Percentiles rank a stretch among this genome's conserved stretches.
These are phyloP conservation scores for Tricholoma matsutake DNA, from an alignment of 768 basidiomycete species.

Conservation along the genomic window DNA sequence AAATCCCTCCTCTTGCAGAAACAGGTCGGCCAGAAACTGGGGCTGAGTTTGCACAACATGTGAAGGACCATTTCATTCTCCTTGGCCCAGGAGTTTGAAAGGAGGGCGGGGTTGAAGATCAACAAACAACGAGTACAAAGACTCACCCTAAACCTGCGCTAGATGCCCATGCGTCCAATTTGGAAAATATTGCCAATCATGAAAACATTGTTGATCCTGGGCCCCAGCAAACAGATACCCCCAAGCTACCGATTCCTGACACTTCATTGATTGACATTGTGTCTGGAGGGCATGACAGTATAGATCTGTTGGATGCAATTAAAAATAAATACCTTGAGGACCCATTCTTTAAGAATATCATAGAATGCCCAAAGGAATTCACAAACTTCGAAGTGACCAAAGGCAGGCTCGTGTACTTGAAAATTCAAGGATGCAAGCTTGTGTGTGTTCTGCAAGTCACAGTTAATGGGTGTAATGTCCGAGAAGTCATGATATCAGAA, in stretches of 20 bases:
- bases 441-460: neutral
- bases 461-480: neutral
- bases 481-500: too few species aligned
- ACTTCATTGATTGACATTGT: neutral
- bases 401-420: constrained; percentile 11
- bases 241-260: neutral
- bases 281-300: constrained; percentile 5
- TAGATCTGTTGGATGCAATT: constrained; percentile 6
- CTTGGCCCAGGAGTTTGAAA: constrained; percentile 15
- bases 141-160: neutral
- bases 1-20: neutral
- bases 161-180: neutral
- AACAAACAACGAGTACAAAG: neutral
- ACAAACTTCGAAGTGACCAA: constrained; percentile 13
- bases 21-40: constrained; percentile 3
- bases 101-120: constrained; percentile 10
- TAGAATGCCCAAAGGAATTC: constrained; percentile 12
- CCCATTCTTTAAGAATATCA: constrained; percentile 12
- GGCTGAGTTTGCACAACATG: constrained; percentile 4
- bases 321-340: constrained; percentile 12
- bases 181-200: too few species aligned
- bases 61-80: constrained; percentile 13
- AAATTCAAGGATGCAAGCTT: neutral
- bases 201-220: too few species aligned
- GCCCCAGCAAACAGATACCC: too few species aligned